Evolutionary conservation across 371 early-diverging fungal genomes (phyloP).

Genomic region (Dichotomocladium elegans): DNA sequence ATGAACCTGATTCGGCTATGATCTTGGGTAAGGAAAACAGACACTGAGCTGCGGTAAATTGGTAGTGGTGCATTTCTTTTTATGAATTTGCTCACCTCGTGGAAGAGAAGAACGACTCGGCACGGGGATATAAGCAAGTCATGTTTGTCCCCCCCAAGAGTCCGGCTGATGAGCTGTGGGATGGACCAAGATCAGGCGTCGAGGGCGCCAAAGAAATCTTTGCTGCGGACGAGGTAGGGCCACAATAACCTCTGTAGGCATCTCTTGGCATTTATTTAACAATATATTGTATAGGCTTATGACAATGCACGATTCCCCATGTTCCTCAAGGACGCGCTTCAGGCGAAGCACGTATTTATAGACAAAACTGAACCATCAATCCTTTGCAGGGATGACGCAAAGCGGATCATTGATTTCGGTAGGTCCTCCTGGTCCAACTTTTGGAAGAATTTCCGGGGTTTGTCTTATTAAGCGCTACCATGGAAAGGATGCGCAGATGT

Average conservation of each 20-base stretch:
- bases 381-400: conserved; percentile 13
- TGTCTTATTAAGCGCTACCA: background rate
- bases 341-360: conserved; percentile 31
- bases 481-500: background rate
- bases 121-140: conserved; percentile 75
- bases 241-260: background rate
- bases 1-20: conserved; percentile 84
- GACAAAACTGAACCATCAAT: conserved; percentile 34
- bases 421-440: conserved; percentile 7
- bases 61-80: background rate
- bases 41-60: background rate
- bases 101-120: conserved; percentile 54
- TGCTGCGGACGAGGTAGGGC: conserved; percentile 81
- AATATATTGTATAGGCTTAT: conserved; percentile 19
- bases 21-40: conserved; percentile 58
- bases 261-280: background rate
- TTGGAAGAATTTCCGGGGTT: conserved; percentile 14
- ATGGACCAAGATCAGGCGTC: conserved; percentile 85
- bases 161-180: conserved; percentile 82
- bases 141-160: conserved; percentile 83
- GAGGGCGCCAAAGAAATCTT: conserved; percentile 75
- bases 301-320: conserved; percentile 27
- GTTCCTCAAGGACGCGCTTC: conserved; percentile 21
- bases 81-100: no score
- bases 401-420: conserved; percentile 33